Evolutionary conservation across 169 alveolate genomes (phyloP), one percentile per base, ranked within the genome.

Genomic region (Plasmodium cynomolgi): DNA sequence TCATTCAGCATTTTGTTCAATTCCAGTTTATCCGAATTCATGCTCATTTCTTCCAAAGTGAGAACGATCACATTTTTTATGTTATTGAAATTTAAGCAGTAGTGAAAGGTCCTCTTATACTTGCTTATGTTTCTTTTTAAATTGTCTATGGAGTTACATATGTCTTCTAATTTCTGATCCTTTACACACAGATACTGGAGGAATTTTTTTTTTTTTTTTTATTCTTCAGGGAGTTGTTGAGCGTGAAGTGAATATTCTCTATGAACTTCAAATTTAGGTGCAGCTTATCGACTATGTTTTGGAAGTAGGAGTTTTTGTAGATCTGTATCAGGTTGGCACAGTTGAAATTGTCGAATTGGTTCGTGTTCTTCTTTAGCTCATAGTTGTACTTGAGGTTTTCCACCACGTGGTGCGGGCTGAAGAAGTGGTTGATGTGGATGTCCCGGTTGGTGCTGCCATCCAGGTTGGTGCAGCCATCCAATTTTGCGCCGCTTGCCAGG

Each of bases 101-200:
- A 86, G 20, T 86, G 93, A 71, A 86, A 86, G 15, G 93, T 86
- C 37, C 81, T 75, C 44, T 79, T 75, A 44, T 86, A 86, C 56
- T 86, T 86, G 62, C 44, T 86, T 54, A 86, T 86, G 31, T 86
- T 86, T 29, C 85, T 86, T 77, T 86, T 86, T 54, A 86, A 39
- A 74, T 86, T 86, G 37, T 86, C 93, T 33, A 86, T 86, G 26
- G 93, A 86, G n/a, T 86, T 86, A 31, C 79, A 86, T 75, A 86
- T 86, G 44, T 86, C 93, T 31, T 86, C 93, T 77, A 86, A 77
- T 62, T 86, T 86, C 31, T 86, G 93, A 77, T 86, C 85, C 47
- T 86, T 86, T 39, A 86, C 81, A 77, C 93, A 86, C 9, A 86
- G 81, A 37, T 86, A 86, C 9, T 86, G 58, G 11, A 86, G 26